These are phyloP conservation scores for Pulveroboletus sp. DNA, from an alignment of 768 basidiomycete genomes.

Conservation along the genomic window DNA sequence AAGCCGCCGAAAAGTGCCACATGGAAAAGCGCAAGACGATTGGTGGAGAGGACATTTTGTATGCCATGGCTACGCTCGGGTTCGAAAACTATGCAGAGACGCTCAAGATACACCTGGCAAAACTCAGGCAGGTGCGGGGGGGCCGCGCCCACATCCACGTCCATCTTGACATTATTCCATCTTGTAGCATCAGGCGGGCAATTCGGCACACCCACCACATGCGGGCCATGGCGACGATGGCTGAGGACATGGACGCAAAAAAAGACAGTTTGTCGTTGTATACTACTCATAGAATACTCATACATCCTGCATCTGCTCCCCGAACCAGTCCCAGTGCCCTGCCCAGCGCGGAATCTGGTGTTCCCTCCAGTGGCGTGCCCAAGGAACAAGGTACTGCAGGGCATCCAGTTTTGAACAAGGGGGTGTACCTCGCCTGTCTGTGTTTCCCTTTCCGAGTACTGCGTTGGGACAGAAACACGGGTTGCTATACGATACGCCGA, in stretches of 20 bases:
- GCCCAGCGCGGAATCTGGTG: slow-evolving; percentile 34
- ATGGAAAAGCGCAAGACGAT: slow-evolving; percentile 97
- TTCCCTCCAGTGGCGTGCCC: slow-evolving; percentile 35
- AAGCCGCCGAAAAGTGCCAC: slow-evolving; percentile 93
- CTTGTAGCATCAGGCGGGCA: slow-evolving; percentile 27
- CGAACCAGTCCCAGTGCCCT: slow-evolving; percentile 45
- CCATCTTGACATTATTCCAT: neutral
- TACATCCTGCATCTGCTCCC: slow-evolving; percentile 38
- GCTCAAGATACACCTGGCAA: slow-evolving; percentile 88
- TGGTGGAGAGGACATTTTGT: slow-evolving; percentile 94
- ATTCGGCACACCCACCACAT: slow-evolving; percentile 24
- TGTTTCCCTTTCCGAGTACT: too few relatives aligned
- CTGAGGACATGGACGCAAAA: neutral
- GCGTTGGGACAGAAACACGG: too few relatives aligned
- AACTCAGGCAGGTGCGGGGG: slow-evolving; percentile 69
- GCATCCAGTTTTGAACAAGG: too few relatives aligned
- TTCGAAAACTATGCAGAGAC: slow-evolving; percentile 95
- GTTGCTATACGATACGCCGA: slow-evolving; percentile 31
- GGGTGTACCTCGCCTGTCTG: too few relatives aligned
- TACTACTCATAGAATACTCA: slow-evolving; percentile 9
- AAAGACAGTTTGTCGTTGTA: too few relatives aligned
- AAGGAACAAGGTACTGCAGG: slow-evolving; percentile 43
- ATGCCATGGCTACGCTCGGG: slow-evolving; percentile 90
- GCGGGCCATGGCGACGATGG: slow-evolving; percentile 21
- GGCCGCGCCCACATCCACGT: neutral